Base-by-base conservation (phyloP, 768 basidiomycete genomes). In the Gelatoporia subvermispora region DNA sequence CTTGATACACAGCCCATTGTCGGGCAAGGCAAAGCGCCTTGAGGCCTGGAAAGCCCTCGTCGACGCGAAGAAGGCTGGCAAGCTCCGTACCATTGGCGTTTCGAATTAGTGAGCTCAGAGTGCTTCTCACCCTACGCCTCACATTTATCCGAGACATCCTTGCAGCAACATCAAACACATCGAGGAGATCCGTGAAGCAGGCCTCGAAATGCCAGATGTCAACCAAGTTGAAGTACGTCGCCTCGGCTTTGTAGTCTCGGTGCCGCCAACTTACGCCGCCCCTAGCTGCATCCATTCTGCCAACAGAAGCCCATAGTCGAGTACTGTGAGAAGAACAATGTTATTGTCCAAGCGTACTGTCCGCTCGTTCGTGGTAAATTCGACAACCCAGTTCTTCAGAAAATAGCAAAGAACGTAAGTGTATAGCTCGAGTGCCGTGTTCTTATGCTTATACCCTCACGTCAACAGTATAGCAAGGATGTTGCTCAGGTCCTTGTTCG, bases 401-500 rank as follows among this genome's bases (percentile, higher is more conserved):
- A 69, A 34, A 56, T 90, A 3, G 77, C 87, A 0, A 62, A 68
- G 37, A 85, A 86, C 58, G 51, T 58, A 50, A 15, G 67, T 13
- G 22, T 31, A n/a, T 13, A 8, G 4, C 28, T 31, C 28, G 5
- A 8, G 42, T 41, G 16, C 3, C 18, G 2, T 18, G 13, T 3
- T 4, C 3, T 24, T 7, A 24, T 16, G 2, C 10, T 37, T 39
- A 47, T 13, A 47, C 8, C 20, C 17, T 35, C 31, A 43, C 15
- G 34, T 18, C 13, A 21, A 20, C 49, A 56, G 59, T 51, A 56
- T 42, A 25, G 65, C 34, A 77, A 79, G 47, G 78, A 82, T 41
- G 75, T 78, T 8, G 84, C 89, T 11, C 93, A 95, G 59, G 74
- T 94, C 45, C 76, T 93, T n/a, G 71, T 95, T 49, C 79, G 93